These are phyloP conservation scores for Beta macrorhiza DNA, from an alignment of 179 eudicot species.

Conservation along the genomic window DNA sequence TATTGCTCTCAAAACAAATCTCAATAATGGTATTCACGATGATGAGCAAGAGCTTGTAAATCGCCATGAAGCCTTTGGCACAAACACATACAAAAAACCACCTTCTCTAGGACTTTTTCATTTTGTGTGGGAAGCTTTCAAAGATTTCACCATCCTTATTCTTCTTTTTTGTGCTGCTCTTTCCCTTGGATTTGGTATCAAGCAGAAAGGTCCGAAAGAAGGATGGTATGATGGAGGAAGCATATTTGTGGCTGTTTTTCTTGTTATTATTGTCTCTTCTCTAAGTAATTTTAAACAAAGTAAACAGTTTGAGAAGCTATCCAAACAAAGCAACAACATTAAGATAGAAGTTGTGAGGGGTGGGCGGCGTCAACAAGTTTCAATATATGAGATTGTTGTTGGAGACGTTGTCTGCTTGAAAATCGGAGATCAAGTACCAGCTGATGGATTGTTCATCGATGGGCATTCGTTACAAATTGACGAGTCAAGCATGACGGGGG, in stretches of 20 bases:
- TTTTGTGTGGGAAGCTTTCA: conserved; percentile 32
- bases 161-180: conserved; percentile 35
- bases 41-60: conserved; percentile 17
- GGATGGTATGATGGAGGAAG: conserved; percentile 46
- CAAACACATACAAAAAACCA: conserved; percentile 28
- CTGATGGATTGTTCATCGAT: conserved; percentile 33
- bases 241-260: conserved; percentile 33
- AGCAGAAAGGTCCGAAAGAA: conserved; percentile 31
- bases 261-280: conserved; percentile 35
- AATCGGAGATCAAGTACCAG: conserved; percentile 37
- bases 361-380: conserved; percentile 32
- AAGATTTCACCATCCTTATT: conserved; percentile 33
- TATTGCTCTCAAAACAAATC: conserved; percentile 16
- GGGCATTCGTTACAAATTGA: conserved; percentile 33
- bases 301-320: conserved; percentile 34
- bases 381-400: conserved; percentile 33
- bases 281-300: conserved; percentile 35
- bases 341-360: conserved; percentile 25
- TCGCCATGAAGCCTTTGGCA: conserved; percentile 19
- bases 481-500: conserved; percentile 45
- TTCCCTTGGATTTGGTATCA: conserved; percentile 40
- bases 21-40: conserved; percentile 22
- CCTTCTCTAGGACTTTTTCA: conserved; percentile 22
- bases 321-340: conserved; percentile 30
- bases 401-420: conserved; percentile 38